A percentile compares a stretch with the other conserved stretches of the same genome.
These are phyloP conservation scores for Colletotrichum plurivorum DNA, from an alignment of 2,329 filamentous ascomycete genomes.

Conservation along the genomic window DNA sequence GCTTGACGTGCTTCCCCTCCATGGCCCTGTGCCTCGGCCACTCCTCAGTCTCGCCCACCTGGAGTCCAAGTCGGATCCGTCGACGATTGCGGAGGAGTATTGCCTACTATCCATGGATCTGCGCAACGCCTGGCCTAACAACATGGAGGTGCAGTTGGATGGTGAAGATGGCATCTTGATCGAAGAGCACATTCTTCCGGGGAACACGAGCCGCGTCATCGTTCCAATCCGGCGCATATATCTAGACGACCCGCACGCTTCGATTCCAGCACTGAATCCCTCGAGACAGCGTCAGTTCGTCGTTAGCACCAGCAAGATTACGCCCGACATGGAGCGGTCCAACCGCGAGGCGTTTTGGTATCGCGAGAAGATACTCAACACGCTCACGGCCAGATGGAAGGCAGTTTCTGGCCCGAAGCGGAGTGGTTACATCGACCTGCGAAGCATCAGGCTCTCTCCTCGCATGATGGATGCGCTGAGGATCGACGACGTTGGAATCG, in stretches of 20 bases:
- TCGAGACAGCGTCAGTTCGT: conserved; percentile 93
- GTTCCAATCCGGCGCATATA: conserved; percentile 83
- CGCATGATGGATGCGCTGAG: conserved; percentile 89
- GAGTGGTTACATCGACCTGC: conserved; percentile 80
- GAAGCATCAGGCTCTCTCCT: conserved; percentile 79
- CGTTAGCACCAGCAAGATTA: conserved; percentile 83
- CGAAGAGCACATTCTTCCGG: conserved; percentile 73
- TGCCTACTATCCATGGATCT: conserved; percentile 88
- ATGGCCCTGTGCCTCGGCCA: conserved; percentile 73
- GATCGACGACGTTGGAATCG: conserved; percentile 82
- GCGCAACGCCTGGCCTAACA: conserved; percentile 90
- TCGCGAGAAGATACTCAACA: conserved; percentile 82
- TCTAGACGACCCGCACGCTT: conserved; percentile 80
- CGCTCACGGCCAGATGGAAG: conserved; percentile 80
- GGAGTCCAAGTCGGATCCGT: conserved; percentile 58
- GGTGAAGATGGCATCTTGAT: conserved; percentile 64
- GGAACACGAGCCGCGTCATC: conserved; percentile 80
- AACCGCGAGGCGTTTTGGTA: conserved; percentile 93
- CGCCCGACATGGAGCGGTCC: conserved; percentile 83
- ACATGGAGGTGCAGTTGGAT: conserved; percentile 76
- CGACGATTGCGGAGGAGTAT: conserved; percentile 62
- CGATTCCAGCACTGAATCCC: conserved; percentile 85
- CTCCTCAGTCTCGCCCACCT: conserved; percentile 66
- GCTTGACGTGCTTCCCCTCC: conserved; percentile 83
- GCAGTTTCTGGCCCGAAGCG: conserved; percentile 66